Conservation (phyloP, 495 filamentous ascomycete genomes). For the Neurospora sp. region DNA sequence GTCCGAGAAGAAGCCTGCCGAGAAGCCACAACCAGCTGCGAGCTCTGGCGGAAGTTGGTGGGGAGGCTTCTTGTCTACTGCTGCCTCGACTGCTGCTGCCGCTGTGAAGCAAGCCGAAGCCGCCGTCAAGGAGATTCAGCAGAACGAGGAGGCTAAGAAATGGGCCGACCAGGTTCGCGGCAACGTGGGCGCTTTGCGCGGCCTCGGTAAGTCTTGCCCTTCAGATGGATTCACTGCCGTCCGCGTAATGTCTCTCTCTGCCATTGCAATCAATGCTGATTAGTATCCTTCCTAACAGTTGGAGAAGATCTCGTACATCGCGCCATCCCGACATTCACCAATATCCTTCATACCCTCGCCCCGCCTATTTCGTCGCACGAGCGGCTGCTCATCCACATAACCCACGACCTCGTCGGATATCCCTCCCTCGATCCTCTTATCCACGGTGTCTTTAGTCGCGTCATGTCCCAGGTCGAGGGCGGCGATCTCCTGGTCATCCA, state of each 20-base stretch:
- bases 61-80: constrained; percentile 67
- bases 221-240: not conserved
- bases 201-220: constrained; percentile 52
- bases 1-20: constrained; percentile 37
- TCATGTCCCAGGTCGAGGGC: constrained; percentile 98
- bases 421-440: constrained; percentile 90
- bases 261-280: constrained; percentile 10
- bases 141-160: constrained; percentile 89
- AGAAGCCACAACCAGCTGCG: constrained; percentile 22
- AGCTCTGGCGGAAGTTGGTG: constrained; percentile 58
- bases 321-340: constrained; percentile 89
- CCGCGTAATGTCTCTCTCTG: not conserved
- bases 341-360: constrained; percentile 85
- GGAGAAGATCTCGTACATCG: constrained; percentile 83
- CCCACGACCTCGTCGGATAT: constrained; percentile 89
- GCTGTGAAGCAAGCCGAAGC: constrained; percentile 93
- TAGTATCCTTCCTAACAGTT: constrained; percentile 21
- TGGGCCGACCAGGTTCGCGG: constrained; percentile 94
- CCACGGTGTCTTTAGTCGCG: constrained; percentile 84
- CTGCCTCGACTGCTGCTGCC: constrained; percentile 39
- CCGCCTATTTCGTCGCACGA: constrained; percentile 97
- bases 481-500: constrained; percentile 96
- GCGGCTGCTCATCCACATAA: constrained; percentile 94
- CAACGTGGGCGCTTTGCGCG: constrained; percentile 73
- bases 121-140: constrained; percentile 86